Base-by-base conservation (phyloP, 2,329 filamentous ascomycete species). In the Camptophora hylomeconis region DNA sequence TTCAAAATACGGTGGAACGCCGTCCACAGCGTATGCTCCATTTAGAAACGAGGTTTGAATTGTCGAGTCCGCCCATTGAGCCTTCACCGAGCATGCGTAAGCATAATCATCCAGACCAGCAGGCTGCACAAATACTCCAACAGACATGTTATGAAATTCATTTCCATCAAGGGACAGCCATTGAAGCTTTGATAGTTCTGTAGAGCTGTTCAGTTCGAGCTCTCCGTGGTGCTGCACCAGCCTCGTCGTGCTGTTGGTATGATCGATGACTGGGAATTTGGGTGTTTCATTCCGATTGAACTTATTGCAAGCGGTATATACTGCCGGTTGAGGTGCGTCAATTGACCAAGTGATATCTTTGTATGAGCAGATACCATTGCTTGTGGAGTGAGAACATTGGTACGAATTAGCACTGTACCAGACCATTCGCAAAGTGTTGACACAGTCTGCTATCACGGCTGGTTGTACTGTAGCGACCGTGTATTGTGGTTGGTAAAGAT, bases 1-100 rank as follows among this genome's bases (percentile, higher is more conserved):
- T 8, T 17, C 22, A 12, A 30, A 30, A 15, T 15, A 21, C 12
- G 17, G n/a, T 7, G 27, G 27, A 14, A 12, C 10, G 4, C 27
- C 27, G 15, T 30, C 20, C n/a, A 23, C 27, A 5, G 24, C n/a
- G 19, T 24, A 30, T 9, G 27, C 18, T 7, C 14, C 10, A 10
- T 17, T 17, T 8, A 30, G 27, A 24, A 30, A 30, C 5, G 18
- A 11, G 20, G 17, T 22, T 9, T n/a, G 3, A 15, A 17, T 11
- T 5, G 18, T 30, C 9, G 27, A 12, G 11, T 24, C 6, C 8
- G 27, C 24, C 38, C 38, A 41, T 25, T 39, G 33, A 8, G 38
- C 38, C 17, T 41, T 36, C 10, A 41, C 34, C 20, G 36, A 39
- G 26, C 38, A 41, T 11, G 36, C 38, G 25, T 36, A 9, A 35